A percentile compares a stretch with the other conserved stretches of the same genome.
phyloP scores from a whole-genome alignment of 352 stramenopile genomes.

The Phytopythium vexans region DNA sequence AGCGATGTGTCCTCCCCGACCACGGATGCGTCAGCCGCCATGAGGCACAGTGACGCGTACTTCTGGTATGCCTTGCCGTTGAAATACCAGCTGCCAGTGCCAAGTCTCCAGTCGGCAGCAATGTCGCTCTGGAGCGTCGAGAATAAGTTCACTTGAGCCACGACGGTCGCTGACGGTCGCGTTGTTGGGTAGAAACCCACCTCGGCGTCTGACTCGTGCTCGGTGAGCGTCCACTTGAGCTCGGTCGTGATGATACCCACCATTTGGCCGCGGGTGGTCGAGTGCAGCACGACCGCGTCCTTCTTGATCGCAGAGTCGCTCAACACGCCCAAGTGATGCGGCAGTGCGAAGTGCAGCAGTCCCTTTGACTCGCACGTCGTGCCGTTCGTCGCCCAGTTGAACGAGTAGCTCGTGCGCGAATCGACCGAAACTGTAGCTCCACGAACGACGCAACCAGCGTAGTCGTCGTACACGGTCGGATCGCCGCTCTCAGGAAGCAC shows the following conservation, averaged over 20 bases:
- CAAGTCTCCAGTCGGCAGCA: constrained; percentile 39
- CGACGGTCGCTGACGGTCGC: constrained; percentile 22
- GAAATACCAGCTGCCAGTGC: constrained; percentile 65
- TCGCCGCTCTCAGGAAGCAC: constrained; percentile 37
- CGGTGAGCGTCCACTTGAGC: constrained; percentile 42
- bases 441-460: constrained; percentile 47
- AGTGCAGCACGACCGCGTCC: constrained; percentile 39
- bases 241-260: constrained; percentile 28
- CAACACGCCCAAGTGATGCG: constrained; percentile 57
- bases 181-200: constrained; percentile 54
- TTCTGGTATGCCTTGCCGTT: constrained; percentile 79
- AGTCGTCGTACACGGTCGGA: constrained; percentile 50
- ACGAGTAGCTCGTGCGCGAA: constrained; percentile 53
- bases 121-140: constrained; percentile 54
- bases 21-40: constrained; percentile 48
- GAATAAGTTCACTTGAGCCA: constrained; percentile 38
- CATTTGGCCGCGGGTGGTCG: constrained; percentile 54
- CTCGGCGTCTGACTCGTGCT: constrained; percentile 43
- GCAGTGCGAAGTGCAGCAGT: constrained; percentile 65
- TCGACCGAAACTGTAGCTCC: constrained; percentile 49
- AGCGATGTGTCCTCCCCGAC: constrained; percentile 45
- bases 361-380: constrained; percentile 34
- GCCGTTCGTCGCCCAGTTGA: constrained; percentile 58
- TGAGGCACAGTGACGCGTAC: constrained; percentile 74
- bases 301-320: constrained; percentile 2